phyloP scores from a whole-genome alignment of 768 basidiomycete genomes.

The Mycena capillaripes region DNA sequence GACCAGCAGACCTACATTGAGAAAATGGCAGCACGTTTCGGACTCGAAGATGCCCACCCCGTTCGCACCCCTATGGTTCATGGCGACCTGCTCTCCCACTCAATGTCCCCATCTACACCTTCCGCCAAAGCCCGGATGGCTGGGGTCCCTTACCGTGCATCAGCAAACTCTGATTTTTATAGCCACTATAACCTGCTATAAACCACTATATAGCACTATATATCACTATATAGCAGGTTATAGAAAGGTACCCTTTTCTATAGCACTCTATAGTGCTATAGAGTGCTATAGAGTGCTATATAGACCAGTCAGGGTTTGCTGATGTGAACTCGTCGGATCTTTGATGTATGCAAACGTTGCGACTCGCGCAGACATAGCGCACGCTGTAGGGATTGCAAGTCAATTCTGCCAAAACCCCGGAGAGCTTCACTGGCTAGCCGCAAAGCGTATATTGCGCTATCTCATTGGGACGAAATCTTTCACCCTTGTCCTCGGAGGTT shows the following conservation, averaged over 20 bases:
- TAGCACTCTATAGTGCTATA: too few relatives aligned
- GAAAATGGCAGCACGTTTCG: not conserved
- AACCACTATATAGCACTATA: too few relatives aligned
- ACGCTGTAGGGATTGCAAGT: constrained; percentile 29
- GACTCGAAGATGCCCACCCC: constrained; percentile 8
- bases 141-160: not conserved
- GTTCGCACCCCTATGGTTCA: constrained; percentile 7
- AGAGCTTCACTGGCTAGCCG: constrained; percentile 45
- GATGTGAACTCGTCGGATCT: not conserved
- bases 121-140: not conserved
- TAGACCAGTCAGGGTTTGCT: too few relatives aligned
- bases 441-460: constrained; percentile 48
- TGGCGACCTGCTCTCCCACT: not conserved
- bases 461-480: constrained; percentile 43
- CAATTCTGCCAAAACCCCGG: constrained; percentile 39
- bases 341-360: constrained; percentile 11
- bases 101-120: not conserved
- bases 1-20: constrained; percentile 11
- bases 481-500: not conserved
- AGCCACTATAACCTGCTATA: too few relatives aligned
- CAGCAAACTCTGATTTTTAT: too few relatives aligned
- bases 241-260: too few relatives aligned
- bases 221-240: too few relatives aligned
- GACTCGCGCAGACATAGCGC: constrained; percentile 38
- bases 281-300: too few relatives aligned